These are phyloP conservation scores for Crataegus laevigata DNA, from an alignment of 306 rosid species.

Conservation along the genomic window DNA sequence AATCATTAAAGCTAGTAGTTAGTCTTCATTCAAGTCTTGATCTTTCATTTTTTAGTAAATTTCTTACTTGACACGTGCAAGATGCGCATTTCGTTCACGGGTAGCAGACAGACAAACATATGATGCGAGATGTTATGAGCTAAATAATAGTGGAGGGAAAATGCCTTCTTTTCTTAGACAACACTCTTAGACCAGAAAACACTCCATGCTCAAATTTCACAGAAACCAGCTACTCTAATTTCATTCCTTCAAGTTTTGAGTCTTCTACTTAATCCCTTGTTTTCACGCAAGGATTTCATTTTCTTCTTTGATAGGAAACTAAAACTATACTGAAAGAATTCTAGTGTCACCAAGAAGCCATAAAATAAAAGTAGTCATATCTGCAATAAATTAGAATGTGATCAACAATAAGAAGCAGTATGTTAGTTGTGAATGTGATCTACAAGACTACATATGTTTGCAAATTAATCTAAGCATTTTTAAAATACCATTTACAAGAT, in stretches of 20 bases:
- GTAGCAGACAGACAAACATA: not conserved
- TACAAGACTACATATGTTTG: not conserved
- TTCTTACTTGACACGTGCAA: not conserved
- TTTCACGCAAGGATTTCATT: too few relatives aligned
- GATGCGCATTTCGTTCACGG: not conserved
- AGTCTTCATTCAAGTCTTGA: not conserved
- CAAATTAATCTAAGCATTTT: not conserved
- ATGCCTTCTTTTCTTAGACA: not conserved
- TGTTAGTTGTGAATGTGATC: not conserved
- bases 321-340: not conserved
- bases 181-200: not conserved
- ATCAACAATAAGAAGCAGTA: not conserved
- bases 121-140: not conserved
- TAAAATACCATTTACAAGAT: not conserved
- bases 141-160: not conserved
- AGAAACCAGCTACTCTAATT: not conserved
- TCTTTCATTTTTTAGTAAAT: not conserved
- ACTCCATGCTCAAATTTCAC: not conserved
- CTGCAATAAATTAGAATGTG: constrained; percentile 34
- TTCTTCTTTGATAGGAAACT: not conserved
- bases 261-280: too few relatives aligned
- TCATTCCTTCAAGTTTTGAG: not conserved
- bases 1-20: not conserved
- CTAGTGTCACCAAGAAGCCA: constrained; percentile 42
- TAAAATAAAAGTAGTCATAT: constrained; percentile 81